Evolutionary conservation across 108 stramenopile genomes (phyloP).

Genomic region (Nannochloropsis gaditana): DNA sequence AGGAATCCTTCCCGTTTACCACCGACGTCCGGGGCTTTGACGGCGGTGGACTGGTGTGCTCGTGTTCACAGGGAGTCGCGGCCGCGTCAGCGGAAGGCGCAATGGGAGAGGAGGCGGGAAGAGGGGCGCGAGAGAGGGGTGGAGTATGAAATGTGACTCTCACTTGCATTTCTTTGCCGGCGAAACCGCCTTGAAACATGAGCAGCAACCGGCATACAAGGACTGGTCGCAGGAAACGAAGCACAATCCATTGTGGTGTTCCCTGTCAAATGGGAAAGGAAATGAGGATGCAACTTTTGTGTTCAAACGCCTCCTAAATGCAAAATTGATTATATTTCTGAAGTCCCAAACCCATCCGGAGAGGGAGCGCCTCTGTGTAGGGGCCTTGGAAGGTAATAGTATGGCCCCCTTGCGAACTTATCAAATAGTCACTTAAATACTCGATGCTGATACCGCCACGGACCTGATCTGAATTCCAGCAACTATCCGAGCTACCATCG

Average conservation of each 20-base stretch:
- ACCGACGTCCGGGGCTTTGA: background rate
- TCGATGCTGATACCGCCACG: too few relatives aligned
- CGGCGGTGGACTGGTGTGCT: background rate
- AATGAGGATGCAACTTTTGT: too few relatives aligned
- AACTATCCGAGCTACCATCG: background rate
- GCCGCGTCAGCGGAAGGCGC: background rate
- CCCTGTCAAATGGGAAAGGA: background rate
- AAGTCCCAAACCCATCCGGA: too few relatives aligned
- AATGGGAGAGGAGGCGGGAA: background rate
- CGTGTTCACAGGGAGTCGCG: too few relatives aligned
- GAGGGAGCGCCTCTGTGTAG: too few relatives aligned
- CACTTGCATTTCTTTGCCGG: background rate
- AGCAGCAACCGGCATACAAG: background rate
- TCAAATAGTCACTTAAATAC: too few relatives aligned
- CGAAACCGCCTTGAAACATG: constrained; percentile 11
- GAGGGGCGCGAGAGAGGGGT: background rate
- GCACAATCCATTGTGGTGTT: background rate
- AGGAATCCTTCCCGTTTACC: too few relatives aligned
- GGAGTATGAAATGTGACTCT: background rate
- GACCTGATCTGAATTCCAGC: constrained; percentile 4
- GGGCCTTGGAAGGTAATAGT: too few relatives aligned
- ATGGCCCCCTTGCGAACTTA: too few relatives aligned
- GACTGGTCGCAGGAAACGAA: background rate
- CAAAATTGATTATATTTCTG: too few relatives aligned
- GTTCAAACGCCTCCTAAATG: too few relatives aligned